Conservation (phyloP, 2,329 filamentous ascomycete genomes). For the Thermoascus crustaceus region DNA sequence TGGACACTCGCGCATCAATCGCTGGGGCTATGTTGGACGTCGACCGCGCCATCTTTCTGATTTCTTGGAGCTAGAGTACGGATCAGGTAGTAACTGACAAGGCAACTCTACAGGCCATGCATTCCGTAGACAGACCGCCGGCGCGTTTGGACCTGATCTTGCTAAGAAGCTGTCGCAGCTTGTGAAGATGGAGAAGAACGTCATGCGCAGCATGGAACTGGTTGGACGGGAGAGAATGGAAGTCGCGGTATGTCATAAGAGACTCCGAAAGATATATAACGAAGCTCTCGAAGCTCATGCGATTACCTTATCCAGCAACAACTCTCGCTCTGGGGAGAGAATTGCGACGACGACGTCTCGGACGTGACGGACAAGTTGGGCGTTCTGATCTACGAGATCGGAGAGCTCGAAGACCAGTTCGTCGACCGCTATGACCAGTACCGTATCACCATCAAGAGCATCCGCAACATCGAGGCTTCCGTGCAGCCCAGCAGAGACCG, state of each 20-base stretch:
- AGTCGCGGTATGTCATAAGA: conserved; percentile 65
- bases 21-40: too few relatives aligned
- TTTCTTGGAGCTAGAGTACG: too few relatives aligned
- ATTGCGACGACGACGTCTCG: conserved; percentile 92
- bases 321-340: conserved; percentile 96
- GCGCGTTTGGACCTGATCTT: conserved; percentile 65
- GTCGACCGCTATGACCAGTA: conserved; percentile 99
- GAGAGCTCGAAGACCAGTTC: conserved; percentile 95
- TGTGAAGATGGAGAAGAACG: conserved; percentile 99
- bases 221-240: conserved; percentile 97
- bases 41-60: too few relatives aligned
- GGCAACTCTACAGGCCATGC: conserved; percentile 49
- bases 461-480: conserved; percentile 96
- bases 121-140: conserved; percentile 45
- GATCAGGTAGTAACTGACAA: not conserved
- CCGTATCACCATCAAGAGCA: conserved; percentile 97
- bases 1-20: too few relatives aligned
- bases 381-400: conserved; percentile 95
- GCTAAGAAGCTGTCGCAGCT: conserved; percentile 96
- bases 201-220: conserved; percentile 95
- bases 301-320: conserved; percentile 61
- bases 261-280: not conserved
- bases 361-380: conserved; percentile 98
- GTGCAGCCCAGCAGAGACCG: conserved; percentile 96
- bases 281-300: conserved; percentile 13